Conservation (phyloP, 1,284 basidiomycete species). For the Gomphus bonarii region DNA sequence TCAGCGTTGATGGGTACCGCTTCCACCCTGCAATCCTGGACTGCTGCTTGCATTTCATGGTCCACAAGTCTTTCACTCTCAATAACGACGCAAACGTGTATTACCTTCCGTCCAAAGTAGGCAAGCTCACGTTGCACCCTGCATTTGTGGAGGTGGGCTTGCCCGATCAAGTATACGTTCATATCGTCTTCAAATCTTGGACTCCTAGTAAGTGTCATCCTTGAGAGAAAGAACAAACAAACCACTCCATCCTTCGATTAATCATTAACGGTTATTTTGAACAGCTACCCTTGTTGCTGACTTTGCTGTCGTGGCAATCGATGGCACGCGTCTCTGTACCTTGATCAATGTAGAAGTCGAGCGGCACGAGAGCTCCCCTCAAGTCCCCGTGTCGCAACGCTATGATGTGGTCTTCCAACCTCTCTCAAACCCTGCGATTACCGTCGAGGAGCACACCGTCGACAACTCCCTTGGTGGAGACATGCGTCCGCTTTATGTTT, state of each 20-base stretch:
- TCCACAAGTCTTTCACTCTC: slow-evolving; percentile 20
- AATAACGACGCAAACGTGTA: slow-evolving; percentile 20
- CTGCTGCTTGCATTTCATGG: slow-evolving; percentile 23
- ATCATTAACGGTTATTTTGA: not conserved
- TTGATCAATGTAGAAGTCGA: not conserved
- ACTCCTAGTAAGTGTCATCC: slow-evolving; percentile 10
- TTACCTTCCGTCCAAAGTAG: slow-evolving; percentile 22
- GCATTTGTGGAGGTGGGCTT: not conserved
- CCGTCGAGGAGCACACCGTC: slow-evolving; percentile 13
- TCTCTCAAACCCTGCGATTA: slow-evolving; percentile 7
- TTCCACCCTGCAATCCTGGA: slow-evolving; percentile 33
- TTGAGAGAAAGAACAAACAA: no score
- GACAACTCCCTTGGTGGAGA: slow-evolving; percentile 16
- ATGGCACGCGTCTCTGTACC: slow-evolving; percentile 13
- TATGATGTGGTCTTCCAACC: not conserved
- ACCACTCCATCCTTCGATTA: not conserved
- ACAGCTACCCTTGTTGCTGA: slow-evolving; percentile 14
- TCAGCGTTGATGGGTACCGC: slow-evolving; percentile 17
- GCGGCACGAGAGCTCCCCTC: not conserved
- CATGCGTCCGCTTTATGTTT: slow-evolving; percentile 10
- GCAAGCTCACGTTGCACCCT: slow-evolving; percentile 14
- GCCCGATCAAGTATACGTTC: slow-evolving; percentile 8
- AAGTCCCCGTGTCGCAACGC: not conserved
- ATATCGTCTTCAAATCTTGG: slow-evolving; percentile 12
- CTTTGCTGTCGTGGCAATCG: slow-evolving; percentile 13